Evolutionary conservation across 2,329 filamentous ascomycete genomes (phyloP), one percentile per base, ranked within the genome.

Genomic region (Paecilomyces sp.): DNA sequence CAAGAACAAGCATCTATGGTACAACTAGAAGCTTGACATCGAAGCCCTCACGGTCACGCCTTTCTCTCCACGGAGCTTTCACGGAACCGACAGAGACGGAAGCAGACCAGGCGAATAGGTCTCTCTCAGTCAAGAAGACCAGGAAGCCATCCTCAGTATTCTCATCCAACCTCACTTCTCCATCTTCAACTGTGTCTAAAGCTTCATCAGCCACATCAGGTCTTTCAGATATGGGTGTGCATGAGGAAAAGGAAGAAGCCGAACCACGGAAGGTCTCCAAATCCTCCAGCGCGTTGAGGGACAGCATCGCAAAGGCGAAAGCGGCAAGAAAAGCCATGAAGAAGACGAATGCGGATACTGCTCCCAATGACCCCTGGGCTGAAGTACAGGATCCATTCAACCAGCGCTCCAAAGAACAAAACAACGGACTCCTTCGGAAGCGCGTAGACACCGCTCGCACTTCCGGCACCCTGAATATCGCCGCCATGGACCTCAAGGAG

Each of bases 251-350:
- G 22, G 57, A 66, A 2, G 57, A 51, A 33, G 70, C 71, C 53
- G 75, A 78, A 60, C 68, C 74, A 13, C 71, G 74, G 36, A 83
- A 79, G 60, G 73, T 73, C 0, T 75, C 79, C 5, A 94, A 90
- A 67, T 92, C 92, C 0, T 97, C 93, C 0, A 80, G 84, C 15
- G 88, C 92, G 0, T 77, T 99, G 13, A 86, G 94, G 34, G 91
- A 97, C 57, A 92, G 94, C 58, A 97, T 97, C 63, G 91, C 92
- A 41, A 93, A 92, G 67, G 93, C 94, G 0, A 96, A 93, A 70
- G 92, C 92, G 2, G 90, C 91, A 2, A 88, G 85, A 59, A 84
- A 86, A 62, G 86, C 84, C 11, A 72, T 73, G 3, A 70, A 63
- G 57, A 68, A 69, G 58, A 75, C 69, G 61, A 70, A 64, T 22